Evolutionary conservation across 2,329 filamentous ascomycete genomes (phyloP), one percentile per base, ranked within the genome.

Genomic region (Macrophomina phaseolina): DNA sequence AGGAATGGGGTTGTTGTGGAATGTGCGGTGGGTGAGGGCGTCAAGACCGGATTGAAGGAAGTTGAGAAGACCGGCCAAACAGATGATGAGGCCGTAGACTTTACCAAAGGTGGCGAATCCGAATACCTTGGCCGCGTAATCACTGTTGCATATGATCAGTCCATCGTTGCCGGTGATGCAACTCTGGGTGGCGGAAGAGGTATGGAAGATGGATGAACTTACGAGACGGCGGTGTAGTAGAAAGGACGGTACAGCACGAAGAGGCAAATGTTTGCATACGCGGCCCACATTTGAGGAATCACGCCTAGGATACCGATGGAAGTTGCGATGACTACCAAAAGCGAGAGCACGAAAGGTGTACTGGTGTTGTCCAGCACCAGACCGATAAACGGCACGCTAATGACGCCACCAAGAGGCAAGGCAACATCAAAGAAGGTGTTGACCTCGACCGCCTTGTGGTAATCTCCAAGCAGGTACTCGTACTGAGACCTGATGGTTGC

Each of bases 11-110:
- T 96, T 84, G 5, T 89, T 87, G 28, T 82, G 72, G 74, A 94
- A 97, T 0, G 84, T 84, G 66, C 87, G 83, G 74, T 96, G 91
- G 48, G 93, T 93, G 42, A 94, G 76, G 30, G 89, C 87, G 76
- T 97, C 93, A 40, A 97, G 83, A 0, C 87, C 92, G 5, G 90
- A 90, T 80, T 97, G 93, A 1, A 87, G 87, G 74, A 97, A 94
- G 78, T 96, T 97, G 73, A 93, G 85, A 0, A 97, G 77, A 0
- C 94, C 93, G 0, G 93, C 90, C 1, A 95, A 81, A 78, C 92
- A 96, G 71, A 97, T 97, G 70, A 97, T 91, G 23, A 94, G 85
- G 11, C 93, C 93, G 78, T 97, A 97, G n/a, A 97, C 93, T 67
- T 92, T 97, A 53, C 93, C 94, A 72, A 97, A 97, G 0, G 93